phyloP scores from a whole-genome alignment of 371 early-diverging fungal species.

The Lichtheimia hyalospora region DNA sequence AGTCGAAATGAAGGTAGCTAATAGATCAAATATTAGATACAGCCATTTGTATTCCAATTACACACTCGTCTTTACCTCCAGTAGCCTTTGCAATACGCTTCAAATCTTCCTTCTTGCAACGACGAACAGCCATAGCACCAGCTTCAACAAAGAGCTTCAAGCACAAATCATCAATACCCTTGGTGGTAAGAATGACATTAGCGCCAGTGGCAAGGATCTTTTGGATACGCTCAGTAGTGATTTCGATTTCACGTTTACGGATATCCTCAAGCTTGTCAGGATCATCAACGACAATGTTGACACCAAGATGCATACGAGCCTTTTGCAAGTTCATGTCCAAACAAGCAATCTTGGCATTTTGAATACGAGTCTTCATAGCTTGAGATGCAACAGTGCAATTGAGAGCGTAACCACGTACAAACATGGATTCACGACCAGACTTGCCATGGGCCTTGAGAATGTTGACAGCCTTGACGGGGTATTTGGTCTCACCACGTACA shows the following conservation, averaged over 20 bases:
- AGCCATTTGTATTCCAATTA: neutral
- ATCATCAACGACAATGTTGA: slow-evolving; percentile 97
- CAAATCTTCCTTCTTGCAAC: slow-evolving; percentile 98
- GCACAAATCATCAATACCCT: slow-evolving; percentile 99
- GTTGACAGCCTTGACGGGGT: slow-evolving; percentile 98
- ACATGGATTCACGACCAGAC: slow-evolving; percentile 88
- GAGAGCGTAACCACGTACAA: slow-evolving; percentile 97
- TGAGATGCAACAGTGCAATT: slow-evolving; percentile 98
- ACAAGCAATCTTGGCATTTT: slow-evolving; percentile 97
- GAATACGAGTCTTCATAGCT: slow-evolving; percentile 91
- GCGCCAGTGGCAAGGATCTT: slow-evolving; percentile 97
- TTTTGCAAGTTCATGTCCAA: slow-evolving; percentile 99
- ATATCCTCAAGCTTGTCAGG: slow-evolving; percentile 98
- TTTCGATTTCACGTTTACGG: slow-evolving; percentile 94
- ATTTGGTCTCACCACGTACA: slow-evolving; percentile 87
- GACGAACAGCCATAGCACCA: slow-evolving; percentile 90
- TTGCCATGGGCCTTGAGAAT: slow-evolving; percentile 99
- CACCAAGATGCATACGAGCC: slow-evolving; percentile 98
- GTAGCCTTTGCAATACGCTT: slow-evolving; percentile 97
- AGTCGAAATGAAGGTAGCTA: slow-evolving; percentile 94
- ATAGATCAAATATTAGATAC: neutral
- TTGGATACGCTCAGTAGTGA: slow-evolving; percentile 95
- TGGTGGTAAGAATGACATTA: slow-evolving; percentile 98
- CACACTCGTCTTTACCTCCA: slow-evolving; percentile 48
- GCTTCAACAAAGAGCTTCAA: slow-evolving; percentile 98